These are phyloP conservation scores for Pseudocercospora vitis DNA, from an alignment of 2,329 filamentous ascomycete species.

Conservation along the genomic window DNA sequence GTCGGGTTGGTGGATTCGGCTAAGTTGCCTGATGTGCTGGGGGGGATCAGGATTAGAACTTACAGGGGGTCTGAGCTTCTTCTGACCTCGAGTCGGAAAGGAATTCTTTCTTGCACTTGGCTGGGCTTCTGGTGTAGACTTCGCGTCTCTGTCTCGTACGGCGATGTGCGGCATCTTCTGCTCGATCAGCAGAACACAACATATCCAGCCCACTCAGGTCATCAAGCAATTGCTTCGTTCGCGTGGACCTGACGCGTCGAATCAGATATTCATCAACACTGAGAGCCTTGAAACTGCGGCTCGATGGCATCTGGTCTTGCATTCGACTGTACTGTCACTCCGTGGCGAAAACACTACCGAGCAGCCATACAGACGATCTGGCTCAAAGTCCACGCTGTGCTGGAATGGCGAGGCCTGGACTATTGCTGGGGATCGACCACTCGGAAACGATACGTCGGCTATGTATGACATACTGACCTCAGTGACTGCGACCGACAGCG, in stretches of 20 bases:
- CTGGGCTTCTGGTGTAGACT: not conserved
- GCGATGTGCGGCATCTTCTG: slow-evolving; percentile 41
- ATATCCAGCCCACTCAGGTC: slow-evolving; percentile 24
- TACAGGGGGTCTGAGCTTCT: too few species aligned
- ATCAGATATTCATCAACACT: slow-evolving; percentile 9
- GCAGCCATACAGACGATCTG: slow-evolving; percentile 68
- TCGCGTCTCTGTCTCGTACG: too few species aligned
- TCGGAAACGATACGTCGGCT: slow-evolving; percentile 74
- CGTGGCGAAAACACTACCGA: slow-evolving; percentile 68
- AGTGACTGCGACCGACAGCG: slow-evolving; percentile 1
- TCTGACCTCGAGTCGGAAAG: too few species aligned
- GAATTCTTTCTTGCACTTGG: not conserved
- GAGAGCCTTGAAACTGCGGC: not conserved
- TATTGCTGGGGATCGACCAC: slow-evolving; percentile 58
- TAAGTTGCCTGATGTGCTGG: not conserved
- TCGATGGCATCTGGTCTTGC: slow-evolving; percentile 56
- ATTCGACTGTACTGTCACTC: slow-evolving; percentile 87
- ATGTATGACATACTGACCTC: slow-evolving; percentile 61
- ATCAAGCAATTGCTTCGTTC: slow-evolving; percentile 29
- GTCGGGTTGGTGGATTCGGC: not conserved
- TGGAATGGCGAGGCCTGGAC: slow-evolving; percentile 99
- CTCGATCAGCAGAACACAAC: slow-evolving; percentile 30
- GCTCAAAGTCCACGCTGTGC: slow-evolving; percentile 69
- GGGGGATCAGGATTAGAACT: too few species aligned
- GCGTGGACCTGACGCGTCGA: slow-evolving; percentile 36